These are phyloP conservation scores for Suillus brevipes DNA, from an alignment of 768 basidiomycete species.

Conservation along the genomic window DNA sequence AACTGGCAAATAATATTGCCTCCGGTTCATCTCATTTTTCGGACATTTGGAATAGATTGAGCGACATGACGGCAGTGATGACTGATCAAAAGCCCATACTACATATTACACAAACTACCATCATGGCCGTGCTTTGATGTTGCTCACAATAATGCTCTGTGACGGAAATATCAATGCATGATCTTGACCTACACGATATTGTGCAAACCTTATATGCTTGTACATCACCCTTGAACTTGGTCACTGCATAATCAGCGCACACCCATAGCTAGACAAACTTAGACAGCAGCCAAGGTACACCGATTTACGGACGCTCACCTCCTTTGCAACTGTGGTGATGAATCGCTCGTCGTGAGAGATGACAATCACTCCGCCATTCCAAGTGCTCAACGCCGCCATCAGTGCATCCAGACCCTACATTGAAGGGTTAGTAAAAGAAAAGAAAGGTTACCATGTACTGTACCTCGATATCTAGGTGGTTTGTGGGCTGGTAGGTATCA, in stretches of 20 bases:
- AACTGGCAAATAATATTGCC: background rate
- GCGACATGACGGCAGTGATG: background rate
- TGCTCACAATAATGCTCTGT: conserved; percentile 75
- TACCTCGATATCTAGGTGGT: conserved; percentile 94
- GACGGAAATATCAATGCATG: conserved; percentile 13
- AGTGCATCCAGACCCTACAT: conserved; percentile 88
- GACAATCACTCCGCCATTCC: conserved; percentile 91
- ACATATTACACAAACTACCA: background rate
- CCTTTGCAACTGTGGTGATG: conserved; percentile 84
- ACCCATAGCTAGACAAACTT: conserved; percentile 75
- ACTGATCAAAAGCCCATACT: background rate
- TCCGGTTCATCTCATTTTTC: background rate
- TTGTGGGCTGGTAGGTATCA: conserved; percentile 66
- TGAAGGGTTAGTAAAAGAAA: conserved; percentile 5
- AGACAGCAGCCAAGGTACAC: conserved; percentile 12
- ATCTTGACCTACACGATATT: background rate
- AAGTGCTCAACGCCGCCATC: conserved; percentile 75
- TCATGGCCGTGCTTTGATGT: conserved; percentile 61
- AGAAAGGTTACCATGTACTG: conserved; percentile 10
- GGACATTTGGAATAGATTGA: background rate
- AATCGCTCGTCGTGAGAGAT: conserved; percentile 97
- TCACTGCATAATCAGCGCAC: conserved; percentile 79
- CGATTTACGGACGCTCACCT: conserved; percentile 44
- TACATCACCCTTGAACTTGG: conserved; percentile 88
- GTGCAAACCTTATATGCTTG: conserved; percentile 80